These are phyloP conservation scores for Microascus cirrosus DNA, from an alignment of 2,329 filamentous ascomycete species.

Conservation along the genomic window DNA sequence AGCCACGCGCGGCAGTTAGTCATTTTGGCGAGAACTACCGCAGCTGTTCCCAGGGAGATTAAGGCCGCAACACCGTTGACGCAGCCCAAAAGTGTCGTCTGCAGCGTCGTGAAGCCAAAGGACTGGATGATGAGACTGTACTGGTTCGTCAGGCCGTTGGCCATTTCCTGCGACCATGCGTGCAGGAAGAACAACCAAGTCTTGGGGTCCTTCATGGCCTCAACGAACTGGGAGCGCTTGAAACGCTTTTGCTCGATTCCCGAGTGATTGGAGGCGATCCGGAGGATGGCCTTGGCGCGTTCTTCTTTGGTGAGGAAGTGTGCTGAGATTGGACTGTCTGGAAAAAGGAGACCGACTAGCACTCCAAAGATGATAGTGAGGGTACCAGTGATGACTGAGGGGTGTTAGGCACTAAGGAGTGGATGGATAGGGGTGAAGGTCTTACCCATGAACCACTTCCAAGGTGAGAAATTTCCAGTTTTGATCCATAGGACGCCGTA, in stretches of 20 bases:
- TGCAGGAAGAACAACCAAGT: constrained; percentile 19
- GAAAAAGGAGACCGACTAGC: constrained; percentile 42
- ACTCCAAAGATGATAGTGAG: constrained; percentile 40
- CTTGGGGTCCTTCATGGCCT: constrained; percentile 17
- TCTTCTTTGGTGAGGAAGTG: constrained; percentile 14
- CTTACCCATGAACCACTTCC: constrained; percentile 43
- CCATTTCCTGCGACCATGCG: constrained; percentile 20
- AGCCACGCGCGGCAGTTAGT: constrained; percentile 11
- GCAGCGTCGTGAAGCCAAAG: constrained; percentile 22
- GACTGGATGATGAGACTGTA: constrained; percentile 22
- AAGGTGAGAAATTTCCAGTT: constrained; percentile 23
- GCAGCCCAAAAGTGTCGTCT: constrained; percentile 22
- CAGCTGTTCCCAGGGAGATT: constrained; percentile 7
- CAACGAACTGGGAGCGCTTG: constrained; percentile 17
- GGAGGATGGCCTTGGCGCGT: constrained; percentile 16
- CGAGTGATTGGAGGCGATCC: constrained; percentile 14
- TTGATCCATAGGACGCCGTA: constrained; percentile 14
- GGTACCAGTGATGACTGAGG: constrained; percentile 38
- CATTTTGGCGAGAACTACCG: constrained; percentile 9
- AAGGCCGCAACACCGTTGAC: constrained; percentile 1
- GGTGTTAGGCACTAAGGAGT: neutral
- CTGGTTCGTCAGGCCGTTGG: constrained; percentile 27
- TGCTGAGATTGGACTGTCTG: constrained; percentile 31
- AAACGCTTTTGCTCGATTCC: constrained; percentile 27
- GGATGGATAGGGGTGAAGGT: neutral